Evolutionary conservation across 1,139 yeast species (phyloP).

Genomic region (Yamadazyma kanchanaburiensis): DNA sequence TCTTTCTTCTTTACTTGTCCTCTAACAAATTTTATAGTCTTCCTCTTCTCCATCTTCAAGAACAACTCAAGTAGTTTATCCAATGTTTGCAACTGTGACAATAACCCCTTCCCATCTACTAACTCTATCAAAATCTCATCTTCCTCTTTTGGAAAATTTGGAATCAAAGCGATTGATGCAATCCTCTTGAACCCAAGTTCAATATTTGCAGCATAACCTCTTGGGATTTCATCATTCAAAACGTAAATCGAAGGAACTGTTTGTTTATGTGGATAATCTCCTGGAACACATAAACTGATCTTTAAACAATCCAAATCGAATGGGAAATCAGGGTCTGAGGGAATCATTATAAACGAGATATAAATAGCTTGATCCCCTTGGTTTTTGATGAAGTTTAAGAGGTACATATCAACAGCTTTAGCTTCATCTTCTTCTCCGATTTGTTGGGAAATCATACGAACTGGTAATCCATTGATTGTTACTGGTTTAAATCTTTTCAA

Average conservation of each 20-base stretch:
- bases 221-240: conserved; percentile 66
- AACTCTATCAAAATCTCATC: conserved; percentile 26
- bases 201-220: conserved; percentile 64
- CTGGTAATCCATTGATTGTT: conserved; percentile 31
- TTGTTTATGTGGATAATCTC: conserved; percentile 45
- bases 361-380: conserved; percentile 22
- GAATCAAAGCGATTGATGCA: conserved; percentile 29
- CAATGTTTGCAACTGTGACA: conserved; percentile 52
- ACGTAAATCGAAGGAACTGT: conserved; percentile 45
- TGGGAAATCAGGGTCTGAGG: conserved; percentile 76
- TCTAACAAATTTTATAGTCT: conserved; percentile 32
- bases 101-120: conserved; percentile 46
- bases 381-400: conserved; percentile 14
- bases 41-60: conserved; percentile 55
- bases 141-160: conserved; percentile 5
- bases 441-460: conserved; percentile 15
- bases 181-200: conserved; percentile 62
- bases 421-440: conserved; percentile 8
- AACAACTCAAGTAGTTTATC: conserved; percentile 58
- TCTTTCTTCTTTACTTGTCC: conserved; percentile 10
- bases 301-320: conserved; percentile 54
- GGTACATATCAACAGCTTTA: conserved; percentile 14
- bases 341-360: conserved; percentile 37
- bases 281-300: conserved; percentile 54
- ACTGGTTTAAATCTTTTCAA: conserved; percentile 25